Base-by-base conservation (phyloP, 1,284 basidiomycete genomes). In the Ceratobasidium theobromae region DNA sequence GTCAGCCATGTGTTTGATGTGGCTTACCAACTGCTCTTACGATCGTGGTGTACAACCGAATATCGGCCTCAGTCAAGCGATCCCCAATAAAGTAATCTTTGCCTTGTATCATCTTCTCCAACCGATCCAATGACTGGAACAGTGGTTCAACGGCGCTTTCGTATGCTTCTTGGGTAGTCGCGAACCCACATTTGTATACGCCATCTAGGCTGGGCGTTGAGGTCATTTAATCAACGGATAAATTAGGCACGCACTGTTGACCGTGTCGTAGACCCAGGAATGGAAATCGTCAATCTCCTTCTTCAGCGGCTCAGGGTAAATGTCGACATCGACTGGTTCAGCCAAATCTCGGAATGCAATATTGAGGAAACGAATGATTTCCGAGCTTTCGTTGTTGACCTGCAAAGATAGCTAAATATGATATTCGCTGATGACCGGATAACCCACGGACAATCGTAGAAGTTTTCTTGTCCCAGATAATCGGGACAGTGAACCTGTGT, bases 281-380 rank as follows among this genome's bases (percentile, higher is more conserved):
- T 98, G 95, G 68, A 97, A 74, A 51, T 79, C 84, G 74, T 98
- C 95, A 67, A 99, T 98, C 76, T 96, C 86, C 35, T 78, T 73
- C 52, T 85, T 83, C 46, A 88, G 78, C 4, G 82, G 77, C 70
- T 86, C 78, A 0, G 95, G 95, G 77, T 97, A 98, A 52, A 89
- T 79, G 72, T 94, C 86, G 55, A 93, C 67, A 33, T 79, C 77
- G 14, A 86, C 87, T 71, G 86, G 85, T 11, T 90, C 84, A 1
- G 80, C 75, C 23, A 88, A 71, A 4, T 86, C 79, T 75, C 96
- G 87, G 79, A 97, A 96, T 6, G 83, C 88, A 6, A 82, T 81
- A 77, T 97, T 97, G 77, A 98, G 84, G 49, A 95, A 91, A 62
- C 96, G 87, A 72, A 98, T 94, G 73, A 98, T 95, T 77, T 97